phyloP scores from a whole-genome alignment of 352 stramenopile species.

The Pythium guiyangense region DNA sequence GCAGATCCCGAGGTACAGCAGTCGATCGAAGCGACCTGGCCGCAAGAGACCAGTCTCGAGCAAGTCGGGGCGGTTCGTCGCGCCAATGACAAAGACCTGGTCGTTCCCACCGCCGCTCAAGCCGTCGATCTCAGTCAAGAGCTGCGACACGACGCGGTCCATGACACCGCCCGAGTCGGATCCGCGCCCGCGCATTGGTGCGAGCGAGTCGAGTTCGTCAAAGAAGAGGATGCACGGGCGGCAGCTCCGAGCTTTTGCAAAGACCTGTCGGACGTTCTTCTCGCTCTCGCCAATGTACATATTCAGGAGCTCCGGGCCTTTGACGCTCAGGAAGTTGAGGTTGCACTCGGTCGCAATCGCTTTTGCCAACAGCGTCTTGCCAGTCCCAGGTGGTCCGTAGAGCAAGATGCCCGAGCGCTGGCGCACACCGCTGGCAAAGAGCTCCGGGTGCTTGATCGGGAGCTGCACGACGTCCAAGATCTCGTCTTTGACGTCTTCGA shows the following conservation, averaged over 20 bases:
- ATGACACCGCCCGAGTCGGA: constrained; percentile 91
- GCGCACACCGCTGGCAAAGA: constrained; percentile 72
- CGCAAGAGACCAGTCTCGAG: constrained; percentile 94
- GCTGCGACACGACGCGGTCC: constrained; percentile 95
- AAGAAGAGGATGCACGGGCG: constrained; percentile 92
- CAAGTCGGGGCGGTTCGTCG: constrained; percentile 96
- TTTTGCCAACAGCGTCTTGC: constrained; percentile 95
- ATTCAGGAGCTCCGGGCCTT: constrained; percentile 94
- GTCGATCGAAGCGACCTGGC: constrained; percentile 86
- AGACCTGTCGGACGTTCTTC: constrained; percentile 94
- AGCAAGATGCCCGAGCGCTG: constrained; percentile 81
- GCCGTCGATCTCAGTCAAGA: constrained; percentile 94
- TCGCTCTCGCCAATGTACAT: constrained; percentile 98
- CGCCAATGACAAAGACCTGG: constrained; percentile 94
- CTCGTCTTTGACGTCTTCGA: constrained; percentile 98
- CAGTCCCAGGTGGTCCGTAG: constrained; percentile 84
- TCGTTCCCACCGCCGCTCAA: constrained; percentile 60
- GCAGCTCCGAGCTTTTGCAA: constrained; percentile 82
- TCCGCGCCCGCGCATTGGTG: constrained; percentile 84
- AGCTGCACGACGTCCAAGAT: constrained; percentile 89
- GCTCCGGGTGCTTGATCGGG: constrained; percentile 77
- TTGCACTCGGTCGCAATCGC: constrained; percentile 95
- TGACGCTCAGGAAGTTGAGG: constrained; percentile 96
- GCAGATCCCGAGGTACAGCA: constrained; percentile 83
- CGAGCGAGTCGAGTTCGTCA: constrained; percentile 91